These are phyloP conservation scores for Cryphonectria carpinicola DNA, from an alignment of 2,329 filamentous ascomycete genomes.

Conservation along the genomic window DNA sequence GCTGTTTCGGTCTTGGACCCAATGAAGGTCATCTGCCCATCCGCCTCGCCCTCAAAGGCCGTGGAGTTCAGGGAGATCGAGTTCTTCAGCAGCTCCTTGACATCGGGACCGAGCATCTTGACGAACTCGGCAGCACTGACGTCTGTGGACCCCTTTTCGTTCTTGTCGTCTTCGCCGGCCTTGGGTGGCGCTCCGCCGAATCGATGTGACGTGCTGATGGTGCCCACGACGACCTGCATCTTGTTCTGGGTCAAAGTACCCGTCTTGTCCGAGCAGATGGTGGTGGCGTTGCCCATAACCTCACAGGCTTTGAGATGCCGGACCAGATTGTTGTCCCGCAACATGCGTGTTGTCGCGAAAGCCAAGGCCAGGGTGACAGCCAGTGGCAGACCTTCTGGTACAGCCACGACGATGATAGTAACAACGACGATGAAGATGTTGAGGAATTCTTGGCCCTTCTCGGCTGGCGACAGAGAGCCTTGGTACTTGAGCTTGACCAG, in stretches of 20 bases:
- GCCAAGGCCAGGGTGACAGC: conserved; percentile 78
- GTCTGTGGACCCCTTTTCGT: conserved; percentile 33
- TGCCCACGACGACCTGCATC: conserved; percentile 68
- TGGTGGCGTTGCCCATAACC: conserved; percentile 79
- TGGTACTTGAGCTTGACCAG: conserved; percentile 65
- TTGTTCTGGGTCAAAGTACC: conserved; percentile 71
- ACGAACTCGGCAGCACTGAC: conserved; percentile 52
- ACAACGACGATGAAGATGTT: conserved; percentile 79
- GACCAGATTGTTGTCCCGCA: conserved; percentile 77
- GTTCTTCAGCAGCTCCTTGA: conserved; percentile 59
- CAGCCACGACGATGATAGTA: conserved; percentile 77
- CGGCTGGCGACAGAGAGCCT: conserved; percentile 56
- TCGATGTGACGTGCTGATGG: conserved; percentile 57
- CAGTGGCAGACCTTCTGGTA: conserved; percentile 71
- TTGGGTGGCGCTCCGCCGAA: conserved; percentile 50
- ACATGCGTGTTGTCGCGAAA: conserved; percentile 77
- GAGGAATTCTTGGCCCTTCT: conserved; percentile 79
- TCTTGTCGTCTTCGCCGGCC: conserved; percentile 26
- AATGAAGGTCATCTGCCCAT: conserved; percentile 68
- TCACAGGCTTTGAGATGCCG: conserved; percentile 78
- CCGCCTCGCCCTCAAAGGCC: conserved; percentile 75
- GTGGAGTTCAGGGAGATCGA: conserved; percentile 72
- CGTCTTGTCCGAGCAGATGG: conserved; percentile 71
- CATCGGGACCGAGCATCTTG: conserved; percentile 48
- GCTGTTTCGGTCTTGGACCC: conserved; percentile 81